Percentiles rank a stretch among this genome's conserved stretches.
Evolutionary conservation across 768 basidiomycete species (phyloP).

Genomic region (Leccinum imitatum): DNA sequence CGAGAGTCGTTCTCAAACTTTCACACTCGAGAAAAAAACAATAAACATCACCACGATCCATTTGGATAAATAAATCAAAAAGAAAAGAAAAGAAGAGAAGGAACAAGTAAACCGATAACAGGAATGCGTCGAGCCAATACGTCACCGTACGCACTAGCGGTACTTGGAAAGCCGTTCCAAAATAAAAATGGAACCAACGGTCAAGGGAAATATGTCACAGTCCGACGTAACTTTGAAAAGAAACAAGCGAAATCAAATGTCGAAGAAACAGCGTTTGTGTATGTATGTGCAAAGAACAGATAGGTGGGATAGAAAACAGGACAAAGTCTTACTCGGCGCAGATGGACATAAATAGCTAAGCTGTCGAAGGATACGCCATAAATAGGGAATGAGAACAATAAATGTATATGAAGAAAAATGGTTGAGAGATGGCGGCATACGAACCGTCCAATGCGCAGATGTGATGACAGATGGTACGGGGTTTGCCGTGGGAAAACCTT

Average conservation of each 20-base stretch:
- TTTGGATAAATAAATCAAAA: constrained; percentile 18
- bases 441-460: constrained; percentile 32
- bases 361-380: constrained; percentile 32
- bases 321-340: constrained; percentile 22
- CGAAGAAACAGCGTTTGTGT: too few species aligned
- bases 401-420: constrained; percentile 15
- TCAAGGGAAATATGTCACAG: constrained; percentile 9
- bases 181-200: neutral
- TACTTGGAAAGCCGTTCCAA: constrained; percentile 21
- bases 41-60: constrained; percentile 12
- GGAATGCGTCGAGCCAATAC: constrained; percentile 19
- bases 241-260: constrained; percentile 3
- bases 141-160: constrained; percentile 24
- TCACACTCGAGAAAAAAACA: neutral
- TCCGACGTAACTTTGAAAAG: constrained; percentile 18
- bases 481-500: constrained; percentile 12
- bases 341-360: constrained; percentile 32
- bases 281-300: neutral
- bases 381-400: constrained; percentile 22
- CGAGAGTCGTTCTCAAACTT: neutral
- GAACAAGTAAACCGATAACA: constrained; percentile 11
- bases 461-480: constrained; percentile 27
- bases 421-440: constrained; percentile 21
- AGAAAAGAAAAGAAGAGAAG: neutral
- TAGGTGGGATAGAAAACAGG: neutral